Conservation (phyloP, 2,329 filamentous ascomycete species). For the Cercospora sojina region DNA sequence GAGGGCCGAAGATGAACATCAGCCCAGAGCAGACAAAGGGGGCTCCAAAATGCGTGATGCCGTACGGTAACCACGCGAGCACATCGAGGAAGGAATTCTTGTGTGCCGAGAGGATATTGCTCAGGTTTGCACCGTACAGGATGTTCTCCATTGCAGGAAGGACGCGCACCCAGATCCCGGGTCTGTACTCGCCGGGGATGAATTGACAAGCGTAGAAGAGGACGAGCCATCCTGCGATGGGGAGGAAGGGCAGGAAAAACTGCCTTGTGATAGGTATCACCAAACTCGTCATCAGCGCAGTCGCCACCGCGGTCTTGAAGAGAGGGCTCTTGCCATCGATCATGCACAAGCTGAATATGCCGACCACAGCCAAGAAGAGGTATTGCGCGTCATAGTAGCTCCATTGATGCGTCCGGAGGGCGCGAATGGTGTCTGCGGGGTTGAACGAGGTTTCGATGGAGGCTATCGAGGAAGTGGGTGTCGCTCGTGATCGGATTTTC, state of each 20-base stretch:
- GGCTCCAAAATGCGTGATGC: slow-evolving; percentile 83
- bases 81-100: slow-evolving; percentile 80
- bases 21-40: slow-evolving; percentile 74
- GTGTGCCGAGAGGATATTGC: slow-evolving; percentile 91
- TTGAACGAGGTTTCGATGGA: slow-evolving; percentile 79
- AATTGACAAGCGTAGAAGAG: slow-evolving; percentile 94
- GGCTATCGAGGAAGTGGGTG: slow-evolving; percentile 70
- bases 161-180: slow-evolving; percentile 93
- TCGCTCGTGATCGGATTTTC: slow-evolving; percentile 64
- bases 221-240: slow-evolving; percentile 81
- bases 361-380: slow-evolving; percentile 67
- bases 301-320: slow-evolving; percentile 70
- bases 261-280: slow-evolving; percentile 83
- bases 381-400: slow-evolving; percentile 83
- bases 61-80: slow-evolving; percentile 90
- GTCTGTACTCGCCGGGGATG: slow-evolving; percentile 82
- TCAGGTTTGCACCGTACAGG: slow-evolving; percentile 90
- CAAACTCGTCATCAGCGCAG: slow-evolving; percentile 66
- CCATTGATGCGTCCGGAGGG: slow-evolving; percentile 76
- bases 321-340: slow-evolving; percentile 76
- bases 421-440: slow-evolving; percentile 71
- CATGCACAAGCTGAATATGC: slow-evolving; percentile 79
- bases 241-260: slow-evolving; percentile 84
- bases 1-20: slow-evolving; percentile 86
- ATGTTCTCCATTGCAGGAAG: slow-evolving; percentile 94